These are phyloP conservation scores for Friedmanniomyces endolithicus DNA, from an alignment of 495 filamentous ascomycete genomes.

Conservation along the genomic window DNA sequence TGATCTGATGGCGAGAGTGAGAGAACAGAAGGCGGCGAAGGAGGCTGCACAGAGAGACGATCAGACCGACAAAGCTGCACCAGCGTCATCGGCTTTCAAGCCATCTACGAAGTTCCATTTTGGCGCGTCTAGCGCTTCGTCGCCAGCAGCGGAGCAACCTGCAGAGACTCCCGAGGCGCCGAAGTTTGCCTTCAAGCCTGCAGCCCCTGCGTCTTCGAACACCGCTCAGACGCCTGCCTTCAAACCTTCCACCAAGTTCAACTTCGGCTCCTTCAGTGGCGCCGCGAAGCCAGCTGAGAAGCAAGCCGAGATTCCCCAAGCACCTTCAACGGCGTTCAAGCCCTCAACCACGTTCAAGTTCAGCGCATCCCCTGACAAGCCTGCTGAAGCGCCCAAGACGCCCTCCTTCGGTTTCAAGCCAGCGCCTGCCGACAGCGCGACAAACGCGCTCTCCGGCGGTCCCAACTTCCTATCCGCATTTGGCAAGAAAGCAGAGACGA, in stretches of 20 bases:
- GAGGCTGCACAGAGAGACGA: background rate
- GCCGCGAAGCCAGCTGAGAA: background rate
- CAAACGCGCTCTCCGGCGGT: background rate
- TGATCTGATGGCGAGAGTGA: background rate
- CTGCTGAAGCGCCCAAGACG: background rate
- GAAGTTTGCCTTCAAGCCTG: background rate
- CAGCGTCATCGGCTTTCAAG: background rate
- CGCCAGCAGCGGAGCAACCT: background rate
- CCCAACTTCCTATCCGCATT: conserved; percentile 18
- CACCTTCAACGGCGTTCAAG: background rate
- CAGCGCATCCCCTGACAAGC: background rate
- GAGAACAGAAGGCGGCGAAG: background rate
- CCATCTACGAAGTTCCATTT: conserved; percentile 4
- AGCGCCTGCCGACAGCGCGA: too few species aligned
- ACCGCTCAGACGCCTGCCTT: background rate
- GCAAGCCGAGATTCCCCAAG: background rate
- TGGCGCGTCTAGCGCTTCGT: background rate
- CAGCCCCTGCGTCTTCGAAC: background rate
- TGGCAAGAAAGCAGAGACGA: conserved; percentile 13
- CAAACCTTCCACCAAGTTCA: background rate
- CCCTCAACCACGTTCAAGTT: background rate
- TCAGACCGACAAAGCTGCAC: background rate
- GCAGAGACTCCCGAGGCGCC: background rate
- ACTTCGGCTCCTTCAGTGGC: background rate
- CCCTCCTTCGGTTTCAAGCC: conserved; percentile 6